A percentile compares a stretch with the other conserved stretches of the same genome.
Conservation (phyloP, 2,329 filamentous ascomycete genomes). For the Alternaria angustiovoidea region DNA sequence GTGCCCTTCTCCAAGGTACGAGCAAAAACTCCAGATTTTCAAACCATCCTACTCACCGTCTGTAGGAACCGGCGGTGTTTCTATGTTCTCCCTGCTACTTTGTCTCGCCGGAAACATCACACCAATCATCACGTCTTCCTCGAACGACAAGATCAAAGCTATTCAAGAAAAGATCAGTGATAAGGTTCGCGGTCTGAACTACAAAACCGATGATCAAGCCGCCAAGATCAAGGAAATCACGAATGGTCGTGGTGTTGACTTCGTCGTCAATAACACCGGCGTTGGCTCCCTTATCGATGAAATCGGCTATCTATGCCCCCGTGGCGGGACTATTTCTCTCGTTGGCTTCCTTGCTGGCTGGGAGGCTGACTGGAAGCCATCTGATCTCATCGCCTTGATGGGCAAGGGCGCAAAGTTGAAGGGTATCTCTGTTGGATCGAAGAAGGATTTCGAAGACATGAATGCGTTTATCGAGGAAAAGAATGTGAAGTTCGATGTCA, state of each 20-base stretch:
- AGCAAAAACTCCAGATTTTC: not conserved
- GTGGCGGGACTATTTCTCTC: slow-evolving; percentile 31
- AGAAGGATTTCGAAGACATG: slow-evolving; percentile 56
- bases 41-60: not conserved
- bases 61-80: slow-evolving; percentile 53
- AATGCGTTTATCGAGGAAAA: slow-evolving; percentile 45
- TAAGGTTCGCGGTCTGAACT: slow-evolving; percentile 61
- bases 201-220: slow-evolving; percentile 65
- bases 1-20: slow-evolving; percentile 24
- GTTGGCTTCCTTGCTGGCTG: slow-evolving; percentile 36
- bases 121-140: slow-evolving; percentile 68
- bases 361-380: slow-evolving; percentile 17
- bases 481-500: slow-evolving; percentile 34
- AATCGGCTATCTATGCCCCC: slow-evolving; percentile 20
- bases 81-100: slow-evolving; percentile 41
- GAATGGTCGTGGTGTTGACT: slow-evolving; percentile 51
- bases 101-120: slow-evolving; percentile 37
- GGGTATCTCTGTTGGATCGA: slow-evolving; percentile 67
- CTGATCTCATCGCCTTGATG: slow-evolving; percentile 28
- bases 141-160: slow-evolving; percentile 59
- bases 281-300: slow-evolving; percentile 25
- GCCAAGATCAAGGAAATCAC: slow-evolving; percentile 60
- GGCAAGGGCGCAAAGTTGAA: slow-evolving; percentile 27
- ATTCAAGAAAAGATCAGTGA: slow-evolving; percentile 52
- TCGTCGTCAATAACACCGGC: slow-evolving; percentile 55